Conservation (phyloP, 371 early-diverging fungal species). For the Mucor irregularis region DNA sequence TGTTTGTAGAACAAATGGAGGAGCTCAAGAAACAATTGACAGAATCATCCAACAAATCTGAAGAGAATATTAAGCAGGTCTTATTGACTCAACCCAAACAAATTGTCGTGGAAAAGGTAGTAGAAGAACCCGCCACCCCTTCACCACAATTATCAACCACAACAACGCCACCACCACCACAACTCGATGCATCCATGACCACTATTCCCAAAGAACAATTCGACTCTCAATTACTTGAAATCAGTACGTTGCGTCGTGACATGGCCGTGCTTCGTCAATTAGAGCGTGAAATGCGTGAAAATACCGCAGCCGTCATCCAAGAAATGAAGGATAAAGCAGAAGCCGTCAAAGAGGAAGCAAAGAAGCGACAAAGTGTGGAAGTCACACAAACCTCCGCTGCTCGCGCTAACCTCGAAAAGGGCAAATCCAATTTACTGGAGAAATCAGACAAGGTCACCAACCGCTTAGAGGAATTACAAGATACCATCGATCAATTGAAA, state of each 20-base stretch:
- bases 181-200: neutral
- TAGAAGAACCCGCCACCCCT: slow-evolving; percentile 66
- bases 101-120: too few species aligned
- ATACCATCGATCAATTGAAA: slow-evolving; percentile 76
- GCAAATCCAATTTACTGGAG: slow-evolving; percentile 63
- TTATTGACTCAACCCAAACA: neutral
- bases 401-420: slow-evolving; percentile 59
- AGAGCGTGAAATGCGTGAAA: slow-evolving; percentile 55
- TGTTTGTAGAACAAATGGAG: slow-evolving; percentile 37
- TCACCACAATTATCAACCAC: too few species aligned
- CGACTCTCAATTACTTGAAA: slow-evolving; percentile 29
- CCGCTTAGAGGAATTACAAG: slow-evolving; percentile 72
- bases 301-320: slow-evolving; percentile 39
- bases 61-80: neutral
- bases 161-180: neutral
- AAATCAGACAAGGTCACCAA: slow-evolving; percentile 63
- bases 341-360: slow-evolving; percentile 48
- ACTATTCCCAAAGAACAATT: slow-evolving; percentile 23
- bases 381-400: slow-evolving; percentile 26
- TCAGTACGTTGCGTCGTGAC: slow-evolving; percentile 48
- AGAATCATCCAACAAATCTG: slow-evolving; percentile 16
- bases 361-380: slow-evolving; percentile 5
- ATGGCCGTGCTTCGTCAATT: slow-evolving; percentile 64
- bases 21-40: slow-evolving; percentile 33
- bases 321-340: slow-evolving; percentile 47